A percentile compares a stretch with the other conserved stretches of the same genome.
Conservation (phyloP, 805 yeast genomes). For the Suhomyces pyralidae region DNA sequence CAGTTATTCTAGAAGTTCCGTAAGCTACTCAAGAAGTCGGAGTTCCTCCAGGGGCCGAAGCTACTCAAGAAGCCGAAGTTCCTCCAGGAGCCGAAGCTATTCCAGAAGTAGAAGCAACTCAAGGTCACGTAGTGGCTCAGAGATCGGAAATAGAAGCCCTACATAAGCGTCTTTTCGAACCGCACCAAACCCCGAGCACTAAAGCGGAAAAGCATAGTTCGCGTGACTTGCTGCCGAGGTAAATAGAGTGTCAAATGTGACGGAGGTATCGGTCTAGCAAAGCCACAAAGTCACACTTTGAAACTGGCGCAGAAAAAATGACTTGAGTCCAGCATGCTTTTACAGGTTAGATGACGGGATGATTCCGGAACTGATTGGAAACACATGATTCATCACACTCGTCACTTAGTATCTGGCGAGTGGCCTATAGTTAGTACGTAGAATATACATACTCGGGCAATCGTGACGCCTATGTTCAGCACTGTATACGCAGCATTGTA, state of each 20-base stretch:
- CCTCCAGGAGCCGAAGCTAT: slow-evolving; percentile 7
- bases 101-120: slow-evolving; percentile 11
- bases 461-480: neutral
- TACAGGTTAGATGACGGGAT: slow-evolving; percentile 5
- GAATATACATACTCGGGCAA: neutral
- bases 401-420: neutral
- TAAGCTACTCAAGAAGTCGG: slow-evolving; percentile 12
- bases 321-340: neutral
- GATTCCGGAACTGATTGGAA: neutral
- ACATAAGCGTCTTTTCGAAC: neutral
- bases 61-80: slow-evolving; percentile 7
- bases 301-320: neutral
- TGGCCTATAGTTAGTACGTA: neutral
- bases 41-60: slow-evolving; percentile 12
- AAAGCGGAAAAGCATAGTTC: neutral
- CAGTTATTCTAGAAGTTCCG: slow-evolving; percentile 11
- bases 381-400: neutral
- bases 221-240: neutral
- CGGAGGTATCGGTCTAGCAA: slow-evolving; percentile 3
- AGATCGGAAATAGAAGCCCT: neutral
- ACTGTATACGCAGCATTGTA: neutral
- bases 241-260: neutral
- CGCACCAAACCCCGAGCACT: neutral
- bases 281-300: neutral
- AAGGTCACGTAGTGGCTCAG: slow-evolving; percentile 1